phyloP scores from a whole-genome alignment of 352 stramenopile genomes.

The Pythium periplocum region DNA sequence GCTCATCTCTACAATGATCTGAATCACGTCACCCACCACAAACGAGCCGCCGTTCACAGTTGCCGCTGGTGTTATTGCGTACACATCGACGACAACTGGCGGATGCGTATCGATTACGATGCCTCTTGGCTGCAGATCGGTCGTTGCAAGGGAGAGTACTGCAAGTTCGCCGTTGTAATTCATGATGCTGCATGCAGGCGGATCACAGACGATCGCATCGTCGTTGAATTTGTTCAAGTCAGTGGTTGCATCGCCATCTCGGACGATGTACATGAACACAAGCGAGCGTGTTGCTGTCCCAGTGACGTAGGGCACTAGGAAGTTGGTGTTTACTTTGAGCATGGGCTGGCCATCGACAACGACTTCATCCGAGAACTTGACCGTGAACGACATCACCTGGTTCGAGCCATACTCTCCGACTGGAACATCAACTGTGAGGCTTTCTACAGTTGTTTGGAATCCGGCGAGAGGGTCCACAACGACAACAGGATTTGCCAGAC shows the following conservation, averaged over 20 bases:
- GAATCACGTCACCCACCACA: conserved; percentile 72
- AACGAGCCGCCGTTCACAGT: conserved; percentile 60
- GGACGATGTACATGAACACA: conserved; percentile 72
- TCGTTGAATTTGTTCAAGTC: conserved; percentile 60
- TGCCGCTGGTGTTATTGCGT: conserved; percentile 44
- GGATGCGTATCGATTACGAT: conserved; percentile 61
- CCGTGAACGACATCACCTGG: conserved; percentile 59
- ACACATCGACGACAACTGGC: conserved; percentile 54
- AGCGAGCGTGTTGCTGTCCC: conserved; percentile 42
- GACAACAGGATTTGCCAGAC: conserved; percentile 38
- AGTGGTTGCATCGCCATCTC: conserved; percentile 29
- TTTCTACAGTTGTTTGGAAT: conserved; percentile 37
- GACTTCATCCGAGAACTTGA: conserved; percentile 80
- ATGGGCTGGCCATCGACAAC: conserved; percentile 36
- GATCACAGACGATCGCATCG: conserved; percentile 38
- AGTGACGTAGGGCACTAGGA: conserved; percentile 48
- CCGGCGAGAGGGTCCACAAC: conserved; percentile 39
- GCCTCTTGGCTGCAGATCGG: conserved; percentile 33
- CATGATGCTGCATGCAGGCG: conserved; percentile 39
- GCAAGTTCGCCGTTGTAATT: conserved; percentile 62
- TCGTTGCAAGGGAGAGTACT: conserved; percentile 28
- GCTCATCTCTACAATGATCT: conserved; percentile 77
- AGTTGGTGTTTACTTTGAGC: conserved; percentile 59
- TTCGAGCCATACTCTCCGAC: conserved; percentile 62
- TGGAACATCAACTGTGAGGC: conserved; percentile 38